Percentiles rank a stretch among this genome's conserved stretches.
Conservation (phyloP, 805 yeast species). For the Ogataea trehaloabstinens region DNA sequence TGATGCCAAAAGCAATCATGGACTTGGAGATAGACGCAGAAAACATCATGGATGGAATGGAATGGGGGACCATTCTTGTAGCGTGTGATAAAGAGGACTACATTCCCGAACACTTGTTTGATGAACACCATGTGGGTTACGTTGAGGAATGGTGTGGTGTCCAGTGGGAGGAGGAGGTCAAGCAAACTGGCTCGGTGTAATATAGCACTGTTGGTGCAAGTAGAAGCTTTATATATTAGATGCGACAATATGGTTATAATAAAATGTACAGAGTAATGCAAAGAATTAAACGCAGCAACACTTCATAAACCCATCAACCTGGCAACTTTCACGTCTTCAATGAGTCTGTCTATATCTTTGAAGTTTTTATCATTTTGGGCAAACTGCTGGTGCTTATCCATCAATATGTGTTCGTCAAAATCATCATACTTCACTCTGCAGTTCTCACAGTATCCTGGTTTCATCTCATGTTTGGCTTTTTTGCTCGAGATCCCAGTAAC, state of each 20-base stretch:
- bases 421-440: constrained; percentile 82
- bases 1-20: constrained; percentile 91
- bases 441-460: constrained; percentile 89
- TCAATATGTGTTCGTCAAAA: constrained; percentile 69
- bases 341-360: constrained; percentile 70
- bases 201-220: neutral
- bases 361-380: constrained; percentile 74
- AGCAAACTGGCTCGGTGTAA: constrained; percentile 1
- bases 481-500: neutral
- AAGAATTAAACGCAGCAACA: neutral
- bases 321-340: constrained; percentile 40
- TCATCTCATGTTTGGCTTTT: constrained; percentile 25
- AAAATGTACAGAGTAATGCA: neutral
- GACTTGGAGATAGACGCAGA: constrained; percentile 60
- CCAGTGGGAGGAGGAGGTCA: constrained; percentile 27
- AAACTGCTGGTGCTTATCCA: constrained; percentile 72
- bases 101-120: constrained; percentile 46
- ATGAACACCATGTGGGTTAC: constrained; percentile 62
- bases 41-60: constrained; percentile 74
- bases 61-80: constrained; percentile 93
- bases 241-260: no score
- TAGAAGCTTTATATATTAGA: neutral
- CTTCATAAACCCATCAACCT: constrained; percentile 22
- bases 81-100: constrained; percentile 69
- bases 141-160: constrained; percentile 29